phyloP scores from a whole-genome alignment of 1,139 yeast species.

The Yamadazyma atmosphaerica region DNA sequence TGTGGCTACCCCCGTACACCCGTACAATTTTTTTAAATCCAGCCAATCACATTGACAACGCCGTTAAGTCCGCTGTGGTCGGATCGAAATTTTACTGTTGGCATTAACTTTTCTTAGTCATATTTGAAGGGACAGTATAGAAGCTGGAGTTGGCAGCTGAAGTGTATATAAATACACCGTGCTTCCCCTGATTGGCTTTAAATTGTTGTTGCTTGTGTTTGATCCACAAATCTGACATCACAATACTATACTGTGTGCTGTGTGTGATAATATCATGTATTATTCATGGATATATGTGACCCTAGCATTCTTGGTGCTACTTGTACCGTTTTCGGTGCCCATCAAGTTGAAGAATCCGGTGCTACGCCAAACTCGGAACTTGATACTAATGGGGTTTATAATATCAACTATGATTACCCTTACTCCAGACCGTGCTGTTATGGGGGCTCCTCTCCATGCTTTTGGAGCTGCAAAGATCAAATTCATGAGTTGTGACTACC shows the following conservation, averaged over 20 bases:
- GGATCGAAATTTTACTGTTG: too few relatives aligned
- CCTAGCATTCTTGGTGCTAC: slow-evolving; percentile 16
- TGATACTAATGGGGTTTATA: slow-evolving; percentile 18
- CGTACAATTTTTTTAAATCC: background rate
- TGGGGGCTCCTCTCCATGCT: slow-evolving; percentile 37
- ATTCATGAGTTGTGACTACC: slow-evolving; percentile 31
- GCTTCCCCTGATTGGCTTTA: background rate
- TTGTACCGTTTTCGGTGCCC: slow-evolving; percentile 23
- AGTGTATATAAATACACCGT: slow-evolving; percentile 1
- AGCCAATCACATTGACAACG: background rate
- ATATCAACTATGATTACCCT: slow-evolving; percentile 23
- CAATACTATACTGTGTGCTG: background rate
- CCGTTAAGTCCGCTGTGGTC: too few relatives aligned
- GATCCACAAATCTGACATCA: too few relatives aligned
- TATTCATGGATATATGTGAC: slow-evolving; percentile 19
- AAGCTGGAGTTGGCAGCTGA: too few relatives aligned
- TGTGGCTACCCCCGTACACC: background rate
- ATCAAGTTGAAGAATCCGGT: slow-evolving; percentile 13
- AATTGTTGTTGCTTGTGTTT: too few relatives aligned
- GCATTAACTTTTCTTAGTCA: too few relatives aligned
- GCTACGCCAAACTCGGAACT: slow-evolving; percentile 14
- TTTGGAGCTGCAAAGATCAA: slow-evolving; percentile 33
- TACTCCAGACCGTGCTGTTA: slow-evolving; percentile 32
- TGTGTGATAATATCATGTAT: slow-evolving; percentile 17
- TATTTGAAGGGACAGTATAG: too few relatives aligned